These are phyloP conservation scores for Hansenula lynferdii DNA, from an alignment of 1,139 yeast species.

Conservation along the genomic window DNA sequence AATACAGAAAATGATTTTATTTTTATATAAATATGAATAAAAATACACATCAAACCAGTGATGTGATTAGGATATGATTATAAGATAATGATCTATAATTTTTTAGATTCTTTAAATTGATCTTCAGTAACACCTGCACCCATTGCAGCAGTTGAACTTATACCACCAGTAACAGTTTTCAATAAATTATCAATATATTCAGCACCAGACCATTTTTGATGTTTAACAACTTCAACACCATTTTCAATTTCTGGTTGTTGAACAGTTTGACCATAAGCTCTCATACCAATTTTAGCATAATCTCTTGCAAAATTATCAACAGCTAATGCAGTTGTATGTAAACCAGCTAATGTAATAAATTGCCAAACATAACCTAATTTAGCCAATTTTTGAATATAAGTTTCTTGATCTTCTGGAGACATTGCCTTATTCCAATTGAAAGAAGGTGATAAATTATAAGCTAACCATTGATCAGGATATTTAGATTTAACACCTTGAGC, in stretches of 20 bases:
- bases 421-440: constrained; percentile 98
- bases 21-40: too few relatives aligned
- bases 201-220: constrained; percentile 99
- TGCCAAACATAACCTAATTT: constrained; percentile 96
- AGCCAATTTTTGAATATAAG: constrained; percentile 84
- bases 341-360: constrained; percentile 95
- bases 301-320: constrained; percentile 80
- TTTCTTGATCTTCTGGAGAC: constrained; percentile 82
- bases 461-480: constrained; percentile 90
- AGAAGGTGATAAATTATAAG: constrained; percentile 93
- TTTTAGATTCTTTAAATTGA: constrained; percentile 78
- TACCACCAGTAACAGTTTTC: constrained; percentile 92
- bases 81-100: too few relatives aligned
- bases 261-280: constrained; percentile 84
- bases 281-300: constrained; percentile 84
- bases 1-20: too few relatives aligned
- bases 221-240: constrained; percentile 95
- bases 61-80: too few relatives aligned
- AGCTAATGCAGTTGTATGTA: constrained; percentile 93
- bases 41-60: too few relatives aligned
- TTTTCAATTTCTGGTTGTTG: constrained; percentile 86
- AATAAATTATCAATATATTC: constrained; percentile 91
- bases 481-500: constrained; percentile 83
- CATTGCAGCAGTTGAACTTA: constrained; percentile 95
- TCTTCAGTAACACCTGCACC: constrained; percentile 98